Percentiles rank a stretch among this genome's conserved stretches.
These are phyloP conservation scores for Phoma sp. DNA, from an alignment of 2,329 filamentous ascomycete genomes.

Conservation along the genomic window DNA sequence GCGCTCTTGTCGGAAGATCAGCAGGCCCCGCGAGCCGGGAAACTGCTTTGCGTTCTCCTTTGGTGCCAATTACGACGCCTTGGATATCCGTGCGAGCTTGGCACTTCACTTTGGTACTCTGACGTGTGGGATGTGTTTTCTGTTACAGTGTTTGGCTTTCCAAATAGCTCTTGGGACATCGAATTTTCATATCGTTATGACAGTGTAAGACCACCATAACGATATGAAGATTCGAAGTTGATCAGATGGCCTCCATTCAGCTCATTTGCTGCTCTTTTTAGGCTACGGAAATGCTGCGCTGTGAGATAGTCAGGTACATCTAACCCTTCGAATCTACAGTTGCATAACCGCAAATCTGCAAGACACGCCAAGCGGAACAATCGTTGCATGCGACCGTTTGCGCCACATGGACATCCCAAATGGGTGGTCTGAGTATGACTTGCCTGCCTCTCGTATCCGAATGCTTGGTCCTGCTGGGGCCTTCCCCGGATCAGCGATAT, in stretches of 20 bases:
- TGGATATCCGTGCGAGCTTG: conserved; percentile 10
- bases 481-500: conserved; percentile 2
- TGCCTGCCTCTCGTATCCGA: conserved; percentile 1
- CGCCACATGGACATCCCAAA: conserved; percentile 9
- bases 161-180: neutral
- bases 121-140: neutral
- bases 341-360: neutral
- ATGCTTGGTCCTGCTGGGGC: conserved; percentile 1
- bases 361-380: neutral
- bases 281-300: neutral
- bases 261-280: neutral
- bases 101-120: neutral
- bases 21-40: conserved; percentile 8
- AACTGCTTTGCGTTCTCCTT: conserved; percentile 4
- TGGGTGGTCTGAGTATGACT: neutral
- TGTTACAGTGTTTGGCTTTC: neutral
- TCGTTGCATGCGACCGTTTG: neutral
- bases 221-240: neutral
- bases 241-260: neutral
- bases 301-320: neutral
- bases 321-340: neutral
- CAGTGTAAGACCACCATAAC: neutral
- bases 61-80: neutral
- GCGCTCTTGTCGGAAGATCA: conserved; percentile 8
- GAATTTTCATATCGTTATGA: neutral